Evolutionary conservation across 2,329 filamentous ascomycete genomes (phyloP), one percentile per base, ranked within the genome.

Genomic region (Talaromyces atroroseus): DNA sequence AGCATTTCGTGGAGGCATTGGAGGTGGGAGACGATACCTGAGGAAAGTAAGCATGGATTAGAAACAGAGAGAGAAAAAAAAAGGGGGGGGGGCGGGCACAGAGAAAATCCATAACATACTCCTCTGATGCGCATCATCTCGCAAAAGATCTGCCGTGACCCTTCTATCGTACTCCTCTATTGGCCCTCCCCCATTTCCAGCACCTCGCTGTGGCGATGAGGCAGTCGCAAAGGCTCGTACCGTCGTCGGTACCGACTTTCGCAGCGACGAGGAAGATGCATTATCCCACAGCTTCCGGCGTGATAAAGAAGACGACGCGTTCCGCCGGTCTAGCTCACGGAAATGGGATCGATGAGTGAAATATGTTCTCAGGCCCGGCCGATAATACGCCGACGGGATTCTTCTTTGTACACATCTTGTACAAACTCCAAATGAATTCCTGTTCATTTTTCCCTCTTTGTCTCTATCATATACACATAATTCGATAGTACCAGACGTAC

Each of bases 51-150:
- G 36, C 23, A 34, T 34, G 5, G 5, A 29, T 29, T 29, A 5
- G 8, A 5, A n/a, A n/a, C n/a, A n/a, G n/a, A n/a, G n/a, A n/a
- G n/a, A n/a, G n/a, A n/a, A n/a, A n/a, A n/a, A n/a, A n/a, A n/a
- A n/a, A n/a, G n/a, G n/a, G n/a, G n/a, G n/a, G n/a, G n/a, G n/a
- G n/a, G n/a, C n/a, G n/a, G 26, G 26, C 26, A 20, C 8, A 10
- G 7, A 0, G 14, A 32, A 4, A 20, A 5, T 26, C 7, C 16
- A 21, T 10, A 49, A 60, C 77, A 64, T 76, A 91, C 89, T 86
- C 80, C 94, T 80, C 73, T 99, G 94, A 73, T 96, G 89, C 62
- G 90, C 85, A 70, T 99, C 94, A 70, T 97, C 90, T 61, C 88
- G 82, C 61, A 99, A 71, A 49, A 83, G 78, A 11, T 91, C 90